These are phyloP conservation scores for Pholiota adiposa DNA, from an alignment of 1,284 basidiomycete species.

Conservation along the genomic window DNA sequence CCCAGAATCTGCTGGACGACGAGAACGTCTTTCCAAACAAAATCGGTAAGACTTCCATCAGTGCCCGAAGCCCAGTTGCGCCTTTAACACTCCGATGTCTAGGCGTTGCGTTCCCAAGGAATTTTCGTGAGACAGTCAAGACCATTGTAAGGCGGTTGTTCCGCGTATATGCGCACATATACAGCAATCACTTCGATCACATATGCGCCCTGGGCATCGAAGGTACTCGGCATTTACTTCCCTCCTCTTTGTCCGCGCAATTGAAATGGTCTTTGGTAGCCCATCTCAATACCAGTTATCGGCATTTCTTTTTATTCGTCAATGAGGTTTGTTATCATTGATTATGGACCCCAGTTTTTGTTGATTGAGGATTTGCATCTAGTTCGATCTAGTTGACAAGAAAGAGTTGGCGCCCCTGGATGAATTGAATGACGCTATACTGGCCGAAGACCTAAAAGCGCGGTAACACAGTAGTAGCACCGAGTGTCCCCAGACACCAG, in stretches of 20 bases:
- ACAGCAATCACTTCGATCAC: slow-evolving; percentile 99
- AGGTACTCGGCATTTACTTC: slow-evolving; percentile 52
- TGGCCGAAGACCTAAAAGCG: slow-evolving; percentile 77
- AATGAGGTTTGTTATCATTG: slow-evolving; percentile 72
- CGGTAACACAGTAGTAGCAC: slow-evolving; percentile 36
- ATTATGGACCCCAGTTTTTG: neutral
- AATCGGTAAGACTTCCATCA: slow-evolving; percentile 64
- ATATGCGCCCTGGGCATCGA: slow-evolving; percentile 98
- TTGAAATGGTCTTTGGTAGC: slow-evolving; percentile 52
- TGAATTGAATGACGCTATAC: slow-evolving; percentile 95
- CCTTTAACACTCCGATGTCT: slow-evolving; percentile 2
- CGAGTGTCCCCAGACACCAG: slow-evolving; percentile 12
- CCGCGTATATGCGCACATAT: slow-evolving; percentile 98
- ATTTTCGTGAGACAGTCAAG: slow-evolving; percentile 90
- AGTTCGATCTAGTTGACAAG: slow-evolving; percentile 98
- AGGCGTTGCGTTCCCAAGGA: slow-evolving; percentile 93
- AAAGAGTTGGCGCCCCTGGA: slow-evolving; percentile 96
- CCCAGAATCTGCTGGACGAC: slow-evolving; percentile 92
- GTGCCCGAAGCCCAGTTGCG: neutral
- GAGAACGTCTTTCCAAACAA: slow-evolving; percentile 94
- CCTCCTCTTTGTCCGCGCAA: neutral
- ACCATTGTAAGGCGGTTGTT: slow-evolving; percentile 93
- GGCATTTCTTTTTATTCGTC: slow-evolving; percentile 97
- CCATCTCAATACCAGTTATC: slow-evolving; percentile 98
- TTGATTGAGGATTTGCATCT: neutral